A percentile compares a stretch with the other conserved stretches of the same genome.
Conservation (phyloP, 768 basidiomycete species). For the Leccinum disarticulatum region DNA sequence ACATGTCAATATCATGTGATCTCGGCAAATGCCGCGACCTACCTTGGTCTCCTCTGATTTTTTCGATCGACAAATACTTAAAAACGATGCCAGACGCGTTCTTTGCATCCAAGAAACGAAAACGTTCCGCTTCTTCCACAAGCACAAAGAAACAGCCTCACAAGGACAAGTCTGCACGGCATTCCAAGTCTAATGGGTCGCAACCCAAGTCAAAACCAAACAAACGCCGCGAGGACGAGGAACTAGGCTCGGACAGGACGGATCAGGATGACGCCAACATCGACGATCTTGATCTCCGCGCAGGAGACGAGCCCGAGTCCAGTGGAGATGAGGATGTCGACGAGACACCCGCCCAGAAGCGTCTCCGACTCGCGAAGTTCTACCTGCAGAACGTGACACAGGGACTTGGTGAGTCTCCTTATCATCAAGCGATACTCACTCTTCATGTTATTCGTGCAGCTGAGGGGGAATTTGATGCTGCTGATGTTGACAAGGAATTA, state of each 20-base stretch:
- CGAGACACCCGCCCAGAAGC: slow-evolving; percentile 93
- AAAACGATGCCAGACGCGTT: slow-evolving; percentile 72
- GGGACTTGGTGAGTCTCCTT: slow-evolving; percentile 52
- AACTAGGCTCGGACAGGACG: slow-evolving; percentile 62
- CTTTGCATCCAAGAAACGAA: slow-evolving; percentile 70
- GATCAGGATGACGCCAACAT: slow-evolving; percentile 52
- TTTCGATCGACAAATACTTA: slow-evolving; percentile 13
- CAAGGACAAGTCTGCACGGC: slow-evolving; percentile 6
- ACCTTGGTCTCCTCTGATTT: slow-evolving; percentile 12
- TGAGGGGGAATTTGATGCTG: slow-evolving; percentile 92
- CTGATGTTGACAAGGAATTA: slow-evolving; percentile 91
- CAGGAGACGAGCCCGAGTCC: slow-evolving; percentile 51
- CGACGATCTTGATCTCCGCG: slow-evolving; percentile 75
- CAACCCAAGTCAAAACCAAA: slow-evolving; percentile 22
- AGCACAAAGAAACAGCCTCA: slow-evolving; percentile 26
- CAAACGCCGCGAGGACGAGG: slow-evolving; percentile 49
- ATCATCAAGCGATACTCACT: background rate
- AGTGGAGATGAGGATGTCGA: slow-evolving; percentile 83
- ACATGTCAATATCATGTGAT: background rate
- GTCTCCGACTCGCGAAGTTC: slow-evolving; percentile 85
- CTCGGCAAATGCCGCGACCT: slow-evolving; percentile 13
- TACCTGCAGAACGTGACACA: slow-evolving; percentile 87
- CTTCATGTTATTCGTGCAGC: slow-evolving; percentile 34
- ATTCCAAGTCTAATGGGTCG: slow-evolving; percentile 25
- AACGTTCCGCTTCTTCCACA: slow-evolving; percentile 42